Base-by-base conservation (phyloP, 1,139 yeast genomes). In the Starmera stellimalicola region DNA sequence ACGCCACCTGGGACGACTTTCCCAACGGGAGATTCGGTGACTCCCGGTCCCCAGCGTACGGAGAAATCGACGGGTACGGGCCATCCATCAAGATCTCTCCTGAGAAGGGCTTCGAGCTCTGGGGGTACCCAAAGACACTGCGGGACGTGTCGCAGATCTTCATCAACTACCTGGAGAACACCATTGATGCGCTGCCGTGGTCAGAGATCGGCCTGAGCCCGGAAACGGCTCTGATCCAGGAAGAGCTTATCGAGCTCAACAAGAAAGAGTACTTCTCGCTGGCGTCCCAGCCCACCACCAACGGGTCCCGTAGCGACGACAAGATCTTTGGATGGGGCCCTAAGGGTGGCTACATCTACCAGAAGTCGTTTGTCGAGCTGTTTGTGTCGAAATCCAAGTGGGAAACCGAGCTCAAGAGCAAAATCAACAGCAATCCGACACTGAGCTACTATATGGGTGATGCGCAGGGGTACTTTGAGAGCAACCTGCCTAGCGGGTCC, bases 21-120 rank as follows among this genome's bases (percentile, higher is more conserved):
- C 94, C 97, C 14, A 91, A 91, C 54, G 98, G 98, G 50, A 73
- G 98, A 60, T 91, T 87, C 57, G 96, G 98, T 58, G 96, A 93
- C 58, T 85, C 97, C 0, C 70, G 94, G 47, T 87, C 97, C 23
- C 98, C 98, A 6, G 91, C 98, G 0, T 91, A 82, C 58, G 98
- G 98, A 61, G 96, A 88, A 57, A 83, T 88, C 50, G 96, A 88
- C 54, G 98, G 97, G 23, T 91, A 91, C 57, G 97, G 98, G 2
- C 95, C 96, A 1, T 75, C 83, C 6, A 69, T 91, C 47, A 88
- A 87, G 50, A 74, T 83, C 11, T 70, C 87, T 7, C 70, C 77
- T n/a, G 67, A 68, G 29, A 75, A 70, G 49, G 95, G 95, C 1
- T 63, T 70, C 34, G 70, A 69, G 34, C 64, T 76, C 30, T 91